phyloP scores from a whole-genome alignment of 2,329 filamentous ascomycete species.

The Scedosporium dehoogii region DNA sequence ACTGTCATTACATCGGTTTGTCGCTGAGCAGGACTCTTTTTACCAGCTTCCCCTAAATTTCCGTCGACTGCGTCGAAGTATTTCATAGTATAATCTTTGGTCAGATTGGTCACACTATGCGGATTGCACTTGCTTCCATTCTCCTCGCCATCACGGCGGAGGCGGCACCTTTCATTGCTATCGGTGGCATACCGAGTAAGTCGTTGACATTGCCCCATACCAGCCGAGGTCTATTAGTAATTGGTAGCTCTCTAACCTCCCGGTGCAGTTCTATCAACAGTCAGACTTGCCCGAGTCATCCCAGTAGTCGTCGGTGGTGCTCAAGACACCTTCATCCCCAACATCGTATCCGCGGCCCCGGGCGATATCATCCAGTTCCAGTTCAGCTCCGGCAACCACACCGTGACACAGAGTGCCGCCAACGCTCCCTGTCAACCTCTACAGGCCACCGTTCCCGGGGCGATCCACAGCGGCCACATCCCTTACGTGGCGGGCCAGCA shows the following conservation, averaged over 20 bases:
- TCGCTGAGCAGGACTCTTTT: neutral
- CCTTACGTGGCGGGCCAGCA: conserved; percentile 24
- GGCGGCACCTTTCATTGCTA: neutral
- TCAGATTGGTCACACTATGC: neutral
- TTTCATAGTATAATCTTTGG: neutral
- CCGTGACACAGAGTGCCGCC: conserved; percentile 28
- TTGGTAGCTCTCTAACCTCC: neutral
- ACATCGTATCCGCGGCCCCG: conserved; percentile 20
- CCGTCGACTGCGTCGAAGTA: neutral
- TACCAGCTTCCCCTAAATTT: neutral
- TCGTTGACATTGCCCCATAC: no score
- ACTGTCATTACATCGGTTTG: neutral
- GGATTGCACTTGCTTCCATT: neutral
- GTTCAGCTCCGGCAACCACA: conserved; percentile 32
- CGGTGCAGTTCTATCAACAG: neutral
- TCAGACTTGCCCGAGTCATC: neutral
- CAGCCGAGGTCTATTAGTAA: no score
- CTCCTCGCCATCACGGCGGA: neutral
- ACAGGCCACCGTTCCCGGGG: conserved; percentile 19
- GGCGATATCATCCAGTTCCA: conserved; percentile 32
- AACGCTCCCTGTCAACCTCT: conserved; percentile 27
- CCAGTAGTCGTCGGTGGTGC: conserved; percentile 27
- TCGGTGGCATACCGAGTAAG: neutral
- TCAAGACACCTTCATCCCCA: conserved; percentile 27
- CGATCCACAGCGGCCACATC: conserved; percentile 30